phyloP scores from a whole-genome alignment of 805 yeast genomes.

The Monosporozyma servazzii region DNA sequence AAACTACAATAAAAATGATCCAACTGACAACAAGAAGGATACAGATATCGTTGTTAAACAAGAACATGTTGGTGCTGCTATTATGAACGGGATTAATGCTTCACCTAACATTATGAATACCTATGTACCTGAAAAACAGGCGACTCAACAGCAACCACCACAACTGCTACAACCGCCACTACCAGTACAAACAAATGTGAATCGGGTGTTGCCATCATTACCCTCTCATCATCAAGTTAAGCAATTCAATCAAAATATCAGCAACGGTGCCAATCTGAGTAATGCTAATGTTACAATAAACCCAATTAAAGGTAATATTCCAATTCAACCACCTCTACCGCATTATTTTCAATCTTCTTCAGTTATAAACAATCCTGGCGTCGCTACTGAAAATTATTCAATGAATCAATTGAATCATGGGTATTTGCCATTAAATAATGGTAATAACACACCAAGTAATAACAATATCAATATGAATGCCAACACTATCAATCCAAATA shows the following conservation, averaged over 20 bases:
- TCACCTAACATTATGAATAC: background rate
- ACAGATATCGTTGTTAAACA: background rate
- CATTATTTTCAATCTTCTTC: background rate
- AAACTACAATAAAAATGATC: slow-evolving; percentile 5
- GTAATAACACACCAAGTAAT: background rate
- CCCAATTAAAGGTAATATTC: background rate
- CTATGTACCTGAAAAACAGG: background rate
- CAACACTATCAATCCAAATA: background rate
- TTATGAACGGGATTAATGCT: background rate
- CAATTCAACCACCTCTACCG: background rate
- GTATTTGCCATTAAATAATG: background rate
- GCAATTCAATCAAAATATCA: background rate
- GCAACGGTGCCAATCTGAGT: background rate
- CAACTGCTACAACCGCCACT: background rate
- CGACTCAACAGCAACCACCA: background rate
- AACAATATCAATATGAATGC: background rate
- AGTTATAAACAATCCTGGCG: background rate
- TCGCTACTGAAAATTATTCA: background rate
- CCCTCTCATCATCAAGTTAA: background rate
- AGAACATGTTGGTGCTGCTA: background rate
- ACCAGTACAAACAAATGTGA: background rate
- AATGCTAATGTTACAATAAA: background rate
- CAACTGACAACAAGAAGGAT: background rate
- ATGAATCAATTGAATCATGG: background rate
- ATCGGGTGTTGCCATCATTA: background rate